phyloP scores from a whole-genome alignment of 495 filamentous ascomycete genomes.

The Neurospora sp. region DNA sequence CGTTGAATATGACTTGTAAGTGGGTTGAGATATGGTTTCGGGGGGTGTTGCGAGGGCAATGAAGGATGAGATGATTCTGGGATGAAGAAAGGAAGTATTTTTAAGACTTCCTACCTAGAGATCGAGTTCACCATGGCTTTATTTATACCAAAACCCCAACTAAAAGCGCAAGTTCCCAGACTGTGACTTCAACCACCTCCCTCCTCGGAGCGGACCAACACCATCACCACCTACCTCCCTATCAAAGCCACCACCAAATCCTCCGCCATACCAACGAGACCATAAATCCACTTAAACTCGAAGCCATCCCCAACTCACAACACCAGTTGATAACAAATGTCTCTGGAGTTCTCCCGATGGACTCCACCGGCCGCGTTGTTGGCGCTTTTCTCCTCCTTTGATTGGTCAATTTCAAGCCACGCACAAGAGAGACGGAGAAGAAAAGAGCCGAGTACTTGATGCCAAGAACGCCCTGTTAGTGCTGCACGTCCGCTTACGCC shows the following conservation, averaged over 20 bases:
- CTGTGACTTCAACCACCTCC: too few relatives aligned
- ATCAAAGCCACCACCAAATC: too few relatives aligned
- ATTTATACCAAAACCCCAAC: too few relatives aligned
- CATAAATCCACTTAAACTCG: neutral
- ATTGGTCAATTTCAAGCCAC: neutral
- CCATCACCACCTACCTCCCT: too few relatives aligned
- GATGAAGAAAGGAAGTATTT: neutral
- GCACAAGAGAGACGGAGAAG: neutral
- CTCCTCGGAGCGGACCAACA: too few relatives aligned
- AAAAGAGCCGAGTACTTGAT: neutral
- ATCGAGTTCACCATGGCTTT: too few relatives aligned
- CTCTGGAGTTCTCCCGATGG: neutral
- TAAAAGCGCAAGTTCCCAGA: too few relatives aligned
- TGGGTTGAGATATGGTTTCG: neutral
- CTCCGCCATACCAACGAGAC: too few relatives aligned
- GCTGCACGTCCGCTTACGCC: too few relatives aligned
- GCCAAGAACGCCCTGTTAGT: neutral
- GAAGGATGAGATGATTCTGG: neutral
- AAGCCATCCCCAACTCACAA: neutral
- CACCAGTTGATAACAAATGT: neutral
- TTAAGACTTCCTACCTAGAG: too few relatives aligned
- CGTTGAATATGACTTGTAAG: neutral
- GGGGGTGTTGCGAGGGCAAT: neutral
- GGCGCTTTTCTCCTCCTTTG: neutral
- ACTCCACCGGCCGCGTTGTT: neutral